A percentile compares a stretch with the other conserved stretches of the same genome.
Conservation (phyloP, 1,139 yeast species). For the Groenewaldozyma sp. region DNA sequence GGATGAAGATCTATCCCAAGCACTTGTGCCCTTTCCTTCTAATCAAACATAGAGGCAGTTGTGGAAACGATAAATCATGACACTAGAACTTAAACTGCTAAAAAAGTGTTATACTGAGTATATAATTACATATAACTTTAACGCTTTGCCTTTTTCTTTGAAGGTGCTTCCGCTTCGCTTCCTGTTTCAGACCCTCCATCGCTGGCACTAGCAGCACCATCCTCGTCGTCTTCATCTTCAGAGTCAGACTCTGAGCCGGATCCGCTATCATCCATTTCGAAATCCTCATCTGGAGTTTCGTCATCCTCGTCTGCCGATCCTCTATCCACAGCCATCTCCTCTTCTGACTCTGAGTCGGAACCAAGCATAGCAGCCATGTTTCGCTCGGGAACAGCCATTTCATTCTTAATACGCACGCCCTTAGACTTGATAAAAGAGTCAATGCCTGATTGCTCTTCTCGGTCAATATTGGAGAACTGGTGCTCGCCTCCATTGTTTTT, state of each 20-base stretch:
- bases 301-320: slow-evolving; percentile 46
- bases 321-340: slow-evolving; percentile 23
- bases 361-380: slow-evolving; percentile 69
- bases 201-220: slow-evolving; percentile 23
- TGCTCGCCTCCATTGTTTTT: slow-evolving; percentile 51
- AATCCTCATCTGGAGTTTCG: slow-evolving; percentile 45
- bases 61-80: not conserved
- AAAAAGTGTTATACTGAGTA: not conserved
- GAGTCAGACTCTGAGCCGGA: slow-evolving; percentile 81
- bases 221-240: slow-evolving; percentile 36
- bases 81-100: not conserved
- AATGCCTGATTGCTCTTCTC: slow-evolving; percentile 77
- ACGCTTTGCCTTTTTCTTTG: slow-evolving; percentile 14
- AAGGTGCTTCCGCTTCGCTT: slow-evolving; percentile 21
- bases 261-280: slow-evolving; percentile 55
- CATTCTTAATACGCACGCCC: slow-evolving; percentile 75
- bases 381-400: slow-evolving; percentile 78
- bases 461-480: slow-evolving; percentile 78
- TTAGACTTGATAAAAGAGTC: slow-evolving; percentile 71
- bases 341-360: slow-evolving; percentile 56
- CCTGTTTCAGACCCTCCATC: too few species aligned
- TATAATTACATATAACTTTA: not conserved
- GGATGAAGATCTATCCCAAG: slow-evolving; percentile 21
- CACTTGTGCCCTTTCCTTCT: slow-evolving; percentile 23
- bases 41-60: not conserved